These are phyloP conservation scores for Oxyria digyna DNA, from an alignment of 148 eudicot genomes.

Conservation along the genomic window DNA sequence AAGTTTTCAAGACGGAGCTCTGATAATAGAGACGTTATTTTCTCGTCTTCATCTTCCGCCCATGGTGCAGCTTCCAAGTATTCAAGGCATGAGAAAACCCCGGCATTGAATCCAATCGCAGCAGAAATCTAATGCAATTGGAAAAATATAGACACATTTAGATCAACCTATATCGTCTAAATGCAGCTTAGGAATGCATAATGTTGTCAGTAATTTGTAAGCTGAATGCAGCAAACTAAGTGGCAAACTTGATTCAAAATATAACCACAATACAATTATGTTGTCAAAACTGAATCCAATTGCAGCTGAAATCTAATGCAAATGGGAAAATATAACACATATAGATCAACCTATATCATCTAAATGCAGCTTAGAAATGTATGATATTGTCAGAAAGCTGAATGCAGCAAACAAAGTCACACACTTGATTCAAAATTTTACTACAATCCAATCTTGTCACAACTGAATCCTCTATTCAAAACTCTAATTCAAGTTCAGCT, in stretches of 20 bases:
- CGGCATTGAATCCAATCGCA: constrained; percentile 93
- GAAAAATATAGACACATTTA: background rate
- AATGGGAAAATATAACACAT: constrained; percentile 3
- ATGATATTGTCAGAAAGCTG: too few species aligned
- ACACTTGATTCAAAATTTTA: background rate
- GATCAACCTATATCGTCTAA: background rate
- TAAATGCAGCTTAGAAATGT: background rate
- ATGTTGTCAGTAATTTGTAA: background rate
- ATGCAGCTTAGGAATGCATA: background rate
- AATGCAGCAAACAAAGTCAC: background rate
- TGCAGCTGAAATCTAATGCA: constrained; percentile 72
- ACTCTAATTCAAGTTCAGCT: too few species aligned
- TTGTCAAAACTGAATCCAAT: constrained; percentile 15
- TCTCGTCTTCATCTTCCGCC: constrained; percentile 95
- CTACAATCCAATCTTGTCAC: background rate
- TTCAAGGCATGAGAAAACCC: constrained; percentile 84
- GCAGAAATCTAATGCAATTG: constrained; percentile 55
- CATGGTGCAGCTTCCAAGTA: constrained; percentile 98
- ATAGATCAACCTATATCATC: background rate
- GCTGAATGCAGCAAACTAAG: background rate
- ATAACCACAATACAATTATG: background rate
- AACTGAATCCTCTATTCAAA: background rate
- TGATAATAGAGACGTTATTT: constrained; percentile 61
- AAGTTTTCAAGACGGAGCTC: constrained; percentile 76
- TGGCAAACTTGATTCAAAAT: background rate